Evolutionary conservation across 1,139 yeast genomes (phyloP).

Genomic region (Saccharomyces uvarum): DNA sequence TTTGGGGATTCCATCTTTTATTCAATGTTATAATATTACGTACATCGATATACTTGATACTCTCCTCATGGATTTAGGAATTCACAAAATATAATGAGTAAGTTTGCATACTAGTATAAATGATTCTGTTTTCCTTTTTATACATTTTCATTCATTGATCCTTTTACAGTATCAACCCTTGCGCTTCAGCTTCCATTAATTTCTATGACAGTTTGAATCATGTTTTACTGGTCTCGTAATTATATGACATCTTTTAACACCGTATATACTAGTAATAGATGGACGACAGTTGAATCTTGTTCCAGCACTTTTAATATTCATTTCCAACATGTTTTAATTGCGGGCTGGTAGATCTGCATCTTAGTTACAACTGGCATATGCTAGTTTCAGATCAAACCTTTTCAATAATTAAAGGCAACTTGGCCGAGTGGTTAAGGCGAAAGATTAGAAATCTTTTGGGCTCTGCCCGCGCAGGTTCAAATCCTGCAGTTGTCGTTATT

Average conservation of each 20-base stretch:
- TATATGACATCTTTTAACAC: background rate
- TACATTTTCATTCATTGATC: background rate
- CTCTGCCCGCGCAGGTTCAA: slow-evolving; percentile 37
- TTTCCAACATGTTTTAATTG: background rate
- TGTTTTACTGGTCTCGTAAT: background rate
- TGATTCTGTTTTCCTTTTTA: background rate
- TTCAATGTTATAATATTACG: no score
- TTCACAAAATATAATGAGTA: background rate
- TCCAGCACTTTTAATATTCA: background rate
- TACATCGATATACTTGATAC: no score
- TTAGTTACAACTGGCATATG: background rate
- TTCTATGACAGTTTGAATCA: background rate
- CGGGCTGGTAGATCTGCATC: background rate
- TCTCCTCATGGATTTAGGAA: background rate
- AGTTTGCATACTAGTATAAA: background rate
- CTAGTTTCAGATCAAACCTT: background rate
- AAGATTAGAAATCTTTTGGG: slow-evolving; percentile 48
- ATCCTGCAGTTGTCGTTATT: slow-evolving; percentile 34
- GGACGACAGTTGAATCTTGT: background rate
- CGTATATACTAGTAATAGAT: background rate
- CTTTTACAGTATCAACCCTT: no score
- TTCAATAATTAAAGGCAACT: slow-evolving; percentile 32
- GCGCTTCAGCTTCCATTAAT: background rate
- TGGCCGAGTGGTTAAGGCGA: slow-evolving; percentile 52
- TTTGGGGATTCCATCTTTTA: background rate